Base-by-base conservation (phyloP, 1,284 basidiomycete genomes). In the Clitocybe nebularis region DNA sequence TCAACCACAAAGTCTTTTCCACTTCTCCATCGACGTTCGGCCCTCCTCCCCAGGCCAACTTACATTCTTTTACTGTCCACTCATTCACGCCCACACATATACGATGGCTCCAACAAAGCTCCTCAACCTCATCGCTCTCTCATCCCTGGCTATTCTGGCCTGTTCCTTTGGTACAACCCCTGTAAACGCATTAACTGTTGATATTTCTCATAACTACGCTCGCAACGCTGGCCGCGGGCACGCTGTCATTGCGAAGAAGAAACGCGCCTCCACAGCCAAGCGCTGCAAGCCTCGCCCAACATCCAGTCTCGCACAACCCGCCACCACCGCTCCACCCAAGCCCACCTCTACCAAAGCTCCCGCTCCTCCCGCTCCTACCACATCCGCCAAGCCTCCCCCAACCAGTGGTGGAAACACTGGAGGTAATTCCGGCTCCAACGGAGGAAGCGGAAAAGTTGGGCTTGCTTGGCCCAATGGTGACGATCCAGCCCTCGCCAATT, bases 401-500 rank as follows among this genome's bases (percentile, higher is more conserved):
- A 26, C 46, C 22, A 20, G 47, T 16, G 28, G 52, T 24, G 39
- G 53, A 23, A 45, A 47, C 48, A 36, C 36, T 44, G 26, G 46
- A 34, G 38, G 46, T 54, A 33, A 52, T 44, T 11, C 23, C 47
- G 26, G 25, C 55, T 45, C 49, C 42, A 34, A 41, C 14, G 39
- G 43, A 9, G 29, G 29, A 32, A 14, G 13, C 19, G 29, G 24
- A 26, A 87, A 88, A 65, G 66, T 75, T 14, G 79, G 84, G 52
- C 53, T 81, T 26, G 79, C 75, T 11, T 89, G 83, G 81, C 70
- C 79, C 39, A 75, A 79, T 52, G 72, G 71, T 38, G 63, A 77
- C 51, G 64, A 66, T 30, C 39, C 56, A 14, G 49, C 66, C n/a
- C 67, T 84, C 38, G 52, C 59, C 43, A 61, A 72, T 51, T 79